Conservation (phyloP, 2,329 filamentous ascomycete genomes). For the Zasmidium cellare region DNA sequence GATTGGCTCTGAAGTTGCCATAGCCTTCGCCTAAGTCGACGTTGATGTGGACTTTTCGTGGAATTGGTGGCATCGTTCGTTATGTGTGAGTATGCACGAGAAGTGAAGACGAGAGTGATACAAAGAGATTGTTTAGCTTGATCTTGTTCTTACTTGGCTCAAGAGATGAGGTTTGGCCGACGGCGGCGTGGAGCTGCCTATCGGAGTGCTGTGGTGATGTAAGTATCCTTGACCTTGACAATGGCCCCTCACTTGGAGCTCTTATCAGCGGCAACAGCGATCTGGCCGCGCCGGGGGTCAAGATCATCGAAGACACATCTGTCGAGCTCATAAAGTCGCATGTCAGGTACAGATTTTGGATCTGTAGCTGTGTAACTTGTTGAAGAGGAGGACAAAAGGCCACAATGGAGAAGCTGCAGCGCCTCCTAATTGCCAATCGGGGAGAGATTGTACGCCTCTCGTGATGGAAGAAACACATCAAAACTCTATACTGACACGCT, state of each 20-base stretch:
- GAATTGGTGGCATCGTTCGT: constrained; percentile 48
- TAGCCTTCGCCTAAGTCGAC: constrained; percentile 56
- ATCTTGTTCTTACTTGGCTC: neutral
- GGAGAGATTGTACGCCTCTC: constrained; percentile 51
- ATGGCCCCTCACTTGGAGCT: constrained; percentile 3
- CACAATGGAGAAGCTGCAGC: constrained; percentile 8
- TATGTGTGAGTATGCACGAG: neutral
- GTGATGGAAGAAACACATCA: neutral
- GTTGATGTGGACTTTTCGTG: constrained; percentile 55
- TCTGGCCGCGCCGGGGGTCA: neutral
- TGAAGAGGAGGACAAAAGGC: neutral
- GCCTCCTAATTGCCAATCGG: constrained; percentile 58
- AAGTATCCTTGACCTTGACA: constrained; percentile 1
- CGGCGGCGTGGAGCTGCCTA: constrained; percentile 4
- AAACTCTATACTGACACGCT: constrained; percentile 1
- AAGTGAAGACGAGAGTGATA: neutral
- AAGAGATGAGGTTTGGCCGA: neutral
- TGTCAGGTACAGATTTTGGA: too few relatives aligned
- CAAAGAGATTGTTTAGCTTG: too few relatives aligned
- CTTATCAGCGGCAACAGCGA: constrained; percentile 17
- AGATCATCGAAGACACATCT: too few relatives aligned
- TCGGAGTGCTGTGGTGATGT: neutral
- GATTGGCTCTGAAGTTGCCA: constrained; percentile 53
- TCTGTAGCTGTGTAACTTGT: neutral
- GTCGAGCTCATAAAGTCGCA: too few relatives aligned